Evolutionary conservation across 495 filamentous ascomycete species (phyloP).

Genomic region (Daldinia loculata): DNA sequence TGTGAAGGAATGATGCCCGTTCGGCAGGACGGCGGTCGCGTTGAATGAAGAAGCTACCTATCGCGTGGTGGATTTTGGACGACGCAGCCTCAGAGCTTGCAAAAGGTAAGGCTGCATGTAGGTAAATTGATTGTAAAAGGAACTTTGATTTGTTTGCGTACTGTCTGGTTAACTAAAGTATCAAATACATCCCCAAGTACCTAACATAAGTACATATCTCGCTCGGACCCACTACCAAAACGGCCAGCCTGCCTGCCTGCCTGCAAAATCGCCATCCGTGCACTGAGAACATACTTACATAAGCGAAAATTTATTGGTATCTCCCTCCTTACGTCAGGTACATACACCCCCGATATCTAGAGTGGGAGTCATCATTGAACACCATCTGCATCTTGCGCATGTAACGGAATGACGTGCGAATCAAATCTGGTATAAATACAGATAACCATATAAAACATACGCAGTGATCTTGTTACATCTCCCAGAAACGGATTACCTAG

Average conservation of each 20-base stretch:
- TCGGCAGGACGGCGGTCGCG: constrained; percentile 26
- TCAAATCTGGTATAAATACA: constrained; percentile 13
- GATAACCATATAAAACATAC: background rate
- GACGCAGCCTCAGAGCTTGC: constrained; percentile 40
- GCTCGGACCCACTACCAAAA: background rate
- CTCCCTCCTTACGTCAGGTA: constrained; percentile 1
- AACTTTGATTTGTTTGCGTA: background rate
- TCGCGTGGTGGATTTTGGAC: constrained; percentile 43
- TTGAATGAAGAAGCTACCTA: constrained; percentile 41
- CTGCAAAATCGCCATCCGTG: too few species aligned
- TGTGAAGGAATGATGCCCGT: constrained; percentile 18
- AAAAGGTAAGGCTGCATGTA: constrained; percentile 39
- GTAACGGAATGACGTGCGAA: constrained; percentile 22
- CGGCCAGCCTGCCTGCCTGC: too few species aligned
- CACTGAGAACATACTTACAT: constrained; percentile 24
- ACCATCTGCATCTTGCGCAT: constrained; percentile 4
- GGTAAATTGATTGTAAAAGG: constrained; percentile 8
- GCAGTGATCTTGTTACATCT: background rate
- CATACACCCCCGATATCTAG: constrained; percentile 7
- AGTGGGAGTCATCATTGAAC: constrained; percentile 25
- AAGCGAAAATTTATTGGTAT: constrained; percentile 35
- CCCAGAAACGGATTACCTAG: background rate
- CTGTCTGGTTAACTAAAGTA: background rate
- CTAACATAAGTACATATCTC: background rate
- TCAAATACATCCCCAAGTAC: background rate